A percentile compares a stretch with the other conserved stretches of the same genome.
These are phyloP conservation scores for Ormosia emarginata DNA, from an alignment of 306 rosid species.

Conservation along the genomic window DNA sequence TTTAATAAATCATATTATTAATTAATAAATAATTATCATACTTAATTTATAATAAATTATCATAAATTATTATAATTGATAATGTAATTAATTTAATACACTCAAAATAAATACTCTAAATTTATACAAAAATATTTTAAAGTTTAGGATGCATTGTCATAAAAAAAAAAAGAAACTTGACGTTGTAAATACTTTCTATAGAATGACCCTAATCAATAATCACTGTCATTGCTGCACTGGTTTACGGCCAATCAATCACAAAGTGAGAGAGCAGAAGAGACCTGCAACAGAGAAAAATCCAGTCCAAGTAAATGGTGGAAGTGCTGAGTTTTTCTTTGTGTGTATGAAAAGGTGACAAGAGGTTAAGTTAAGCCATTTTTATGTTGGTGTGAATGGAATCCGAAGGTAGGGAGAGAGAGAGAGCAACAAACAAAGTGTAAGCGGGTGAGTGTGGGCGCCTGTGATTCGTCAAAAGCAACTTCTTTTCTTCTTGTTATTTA, in stretches of 20 bases:
- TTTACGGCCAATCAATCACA: background rate
- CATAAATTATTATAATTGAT: too few relatives aligned
- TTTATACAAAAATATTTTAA: too few relatives aligned
- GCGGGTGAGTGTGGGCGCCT: constrained; percentile 10
- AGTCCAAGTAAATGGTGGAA: constrained; percentile 19
- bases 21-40: too few relatives aligned
- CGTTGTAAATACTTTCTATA: too few relatives aligned
- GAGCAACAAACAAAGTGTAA: background rate
- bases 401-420: background rate
- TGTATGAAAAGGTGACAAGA: background rate
- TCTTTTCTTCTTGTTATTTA: background rate
- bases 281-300: background rate
- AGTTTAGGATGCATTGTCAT: too few relatives aligned
- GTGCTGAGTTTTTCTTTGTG: background rate
- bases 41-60: too few relatives aligned
- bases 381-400: constrained; percentile 5
- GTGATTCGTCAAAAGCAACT: constrained; percentile 2
- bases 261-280: background rate
- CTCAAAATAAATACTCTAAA: too few relatives aligned
- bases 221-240: constrained; percentile 3
- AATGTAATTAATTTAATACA: too few relatives aligned
- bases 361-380: background rate
- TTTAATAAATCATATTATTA: too few relatives aligned
- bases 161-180: too few relatives aligned
- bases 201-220: background rate